Evolutionary conservation across 2,329 filamentous ascomycete species (phyloP).

Genomic region (Simplicillium sp.): DNA sequence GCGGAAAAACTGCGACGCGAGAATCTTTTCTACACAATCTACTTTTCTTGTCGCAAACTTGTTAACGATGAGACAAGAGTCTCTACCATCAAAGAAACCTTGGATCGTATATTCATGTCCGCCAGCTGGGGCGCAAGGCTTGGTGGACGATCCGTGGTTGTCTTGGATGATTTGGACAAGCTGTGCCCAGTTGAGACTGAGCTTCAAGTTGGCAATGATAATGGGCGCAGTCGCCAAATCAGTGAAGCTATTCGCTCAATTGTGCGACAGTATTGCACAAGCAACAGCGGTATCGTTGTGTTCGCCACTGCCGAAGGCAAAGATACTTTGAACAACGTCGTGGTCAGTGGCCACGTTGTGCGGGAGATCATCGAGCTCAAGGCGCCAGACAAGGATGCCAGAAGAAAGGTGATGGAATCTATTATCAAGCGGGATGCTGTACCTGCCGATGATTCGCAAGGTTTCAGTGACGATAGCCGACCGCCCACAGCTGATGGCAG

Average conservation of each 20-base stretch:
- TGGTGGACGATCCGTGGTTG: slow-evolving; percentile 73
- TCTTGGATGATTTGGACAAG: slow-evolving; percentile 88
- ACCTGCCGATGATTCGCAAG: slow-evolving; percentile 23
- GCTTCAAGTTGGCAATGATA: slow-evolving; percentile 86
- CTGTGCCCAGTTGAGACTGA: slow-evolving; percentile 91
- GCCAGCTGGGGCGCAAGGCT: slow-evolving; percentile 87
- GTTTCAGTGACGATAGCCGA: slow-evolving; percentile 38
- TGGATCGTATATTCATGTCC: slow-evolving; percentile 75
- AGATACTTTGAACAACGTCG: slow-evolving; percentile 80
- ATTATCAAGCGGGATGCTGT: slow-evolving; percentile 52
- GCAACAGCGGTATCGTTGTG: slow-evolving; percentile 72
- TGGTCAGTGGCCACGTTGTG: slow-evolving; percentile 86
- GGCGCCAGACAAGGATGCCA: slow-evolving; percentile 84
- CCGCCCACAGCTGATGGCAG: slow-evolving; percentile 48
- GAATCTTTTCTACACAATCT: slow-evolving; percentile 70
- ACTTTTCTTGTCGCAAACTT: slow-evolving; percentile 78
- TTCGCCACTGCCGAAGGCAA: slow-evolving; percentile 89
- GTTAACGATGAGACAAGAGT: slow-evolving; percentile 87
- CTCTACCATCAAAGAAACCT: slow-evolving; percentile 80
- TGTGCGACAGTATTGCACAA: slow-evolving; percentile 73
- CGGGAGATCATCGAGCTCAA: slow-evolving; percentile 84
- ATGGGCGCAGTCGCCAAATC: slow-evolving; percentile 82
- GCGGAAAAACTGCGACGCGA: slow-evolving; percentile 64
- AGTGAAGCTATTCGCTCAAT: slow-evolving; percentile 81
- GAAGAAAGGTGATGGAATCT: slow-evolving; percentile 73